A percentile compares a stretch with the other conserved stretches of the same genome.
Evolutionary conservation across 2,329 filamentous ascomycete genomes (phyloP).

Genomic region (Volutella citrinella): DNA sequence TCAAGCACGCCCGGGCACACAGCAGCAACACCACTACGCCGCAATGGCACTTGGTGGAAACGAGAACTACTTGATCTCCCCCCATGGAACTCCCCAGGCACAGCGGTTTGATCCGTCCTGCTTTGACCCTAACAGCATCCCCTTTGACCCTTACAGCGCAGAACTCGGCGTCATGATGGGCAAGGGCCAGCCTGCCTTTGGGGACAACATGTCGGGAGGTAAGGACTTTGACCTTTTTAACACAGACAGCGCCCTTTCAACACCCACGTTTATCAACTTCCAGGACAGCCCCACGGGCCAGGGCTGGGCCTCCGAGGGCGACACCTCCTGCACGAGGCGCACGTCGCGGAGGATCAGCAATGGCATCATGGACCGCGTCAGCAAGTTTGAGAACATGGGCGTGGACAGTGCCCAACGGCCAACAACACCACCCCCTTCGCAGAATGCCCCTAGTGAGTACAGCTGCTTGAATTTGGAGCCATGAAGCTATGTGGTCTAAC

Average conservation of each 20-base stretch:
- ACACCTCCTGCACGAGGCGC: constrained; percentile 41
- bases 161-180: constrained; percentile 44
- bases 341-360: constrained; percentile 53
- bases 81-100: constrained; percentile 52
- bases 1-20: constrained; percentile 68
- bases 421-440: constrained; percentile 59
- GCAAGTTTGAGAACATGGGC: constrained; percentile 56
- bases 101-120: constrained; percentile 50
- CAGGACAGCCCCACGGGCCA: constrained; percentile 43
- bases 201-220: constrained; percentile 38
- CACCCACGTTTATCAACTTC: constrained; percentile 49
- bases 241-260: constrained; percentile 44
- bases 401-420: constrained; percentile 48
- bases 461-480: too few relatives aligned
- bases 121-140: constrained; percentile 41
- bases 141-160: constrained; percentile 46
- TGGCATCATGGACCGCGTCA: constrained; percentile 58
- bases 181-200: constrained; percentile 44
- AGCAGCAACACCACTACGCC: constrained; percentile 30
- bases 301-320: constrained; percentile 51
- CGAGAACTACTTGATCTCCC: constrained; percentile 58
- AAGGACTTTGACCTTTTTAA: constrained; percentile 52
- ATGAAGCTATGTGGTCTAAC: too few relatives aligned
- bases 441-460: constrained; percentile 58
- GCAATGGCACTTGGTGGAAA: constrained; percentile 34